A percentile compares a stretch with the other conserved stretches of the same genome.
Evolutionary conservation across 768 basidiomycete genomes (phyloP).

Genomic region (Rhodotorula toruloides): DNA sequence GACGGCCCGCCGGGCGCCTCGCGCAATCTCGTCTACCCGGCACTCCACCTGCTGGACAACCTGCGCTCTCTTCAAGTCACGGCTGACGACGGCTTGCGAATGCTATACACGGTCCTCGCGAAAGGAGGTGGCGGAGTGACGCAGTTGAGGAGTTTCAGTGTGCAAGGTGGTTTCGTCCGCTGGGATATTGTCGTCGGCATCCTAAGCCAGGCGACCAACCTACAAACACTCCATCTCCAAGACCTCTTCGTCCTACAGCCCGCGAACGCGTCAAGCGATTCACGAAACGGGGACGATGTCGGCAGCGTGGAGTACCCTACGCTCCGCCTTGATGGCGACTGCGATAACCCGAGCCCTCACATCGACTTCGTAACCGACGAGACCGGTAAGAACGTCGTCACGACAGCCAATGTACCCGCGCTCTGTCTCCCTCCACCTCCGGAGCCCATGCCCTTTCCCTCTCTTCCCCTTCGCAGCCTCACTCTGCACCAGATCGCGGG

Average conservation of each 20-base stretch:
- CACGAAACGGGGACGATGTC: too few relatives aligned
- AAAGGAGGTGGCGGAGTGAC: not conserved
- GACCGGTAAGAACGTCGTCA: not conserved
- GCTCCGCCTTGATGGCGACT: too few relatives aligned
- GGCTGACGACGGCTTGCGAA: not conserved
- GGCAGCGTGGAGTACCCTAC: too few relatives aligned
- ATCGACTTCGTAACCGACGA: too few relatives aligned
- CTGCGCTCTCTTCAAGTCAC: not conserved
- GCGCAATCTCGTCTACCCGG: not conserved
- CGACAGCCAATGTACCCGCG: not conserved
- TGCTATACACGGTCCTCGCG: not conserved
- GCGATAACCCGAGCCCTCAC: too few relatives aligned
- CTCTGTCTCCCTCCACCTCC: not conserved
- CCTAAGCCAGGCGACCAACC: not conserved
- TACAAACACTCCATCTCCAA: too few relatives aligned
- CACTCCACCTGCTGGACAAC: conserved; percentile 1
- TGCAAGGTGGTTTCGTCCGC: too few relatives aligned
- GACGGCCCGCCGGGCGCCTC: not conserved
- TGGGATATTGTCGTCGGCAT: conserved; percentile 4
- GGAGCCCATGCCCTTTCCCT: not conserved
- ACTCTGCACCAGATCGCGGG: not conserved
- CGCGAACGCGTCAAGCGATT: too few relatives aligned
- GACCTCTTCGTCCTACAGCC: too few relatives aligned
- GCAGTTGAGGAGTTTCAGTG: not conserved
- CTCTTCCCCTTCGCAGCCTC: not conserved